These are phyloP conservation scores for Coprinellus micaceus DNA, from an alignment of 768 basidiomycete genomes.

Conservation along the genomic window DNA sequence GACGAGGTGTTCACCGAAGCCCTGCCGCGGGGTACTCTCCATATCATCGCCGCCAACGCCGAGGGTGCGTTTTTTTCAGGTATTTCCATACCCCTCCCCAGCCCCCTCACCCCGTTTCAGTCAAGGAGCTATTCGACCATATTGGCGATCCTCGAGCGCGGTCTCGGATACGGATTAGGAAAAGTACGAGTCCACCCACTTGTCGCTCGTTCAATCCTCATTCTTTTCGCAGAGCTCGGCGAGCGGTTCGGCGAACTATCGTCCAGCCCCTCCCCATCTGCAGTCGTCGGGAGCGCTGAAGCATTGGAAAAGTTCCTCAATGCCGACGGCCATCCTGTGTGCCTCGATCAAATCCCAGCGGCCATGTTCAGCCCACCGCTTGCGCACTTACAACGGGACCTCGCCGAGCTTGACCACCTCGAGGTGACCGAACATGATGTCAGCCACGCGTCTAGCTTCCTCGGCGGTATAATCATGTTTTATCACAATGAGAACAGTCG, in stretches of 20 bases:
- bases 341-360: background rate
- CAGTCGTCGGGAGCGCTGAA: background rate
- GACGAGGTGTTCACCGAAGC: no score
- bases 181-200: no score
- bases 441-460: background rate
- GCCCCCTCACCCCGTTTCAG: no score
- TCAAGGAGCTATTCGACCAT: no score
- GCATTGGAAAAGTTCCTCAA: background rate
- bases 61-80: no score
- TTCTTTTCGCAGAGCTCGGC: background rate
- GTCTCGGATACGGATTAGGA: no score
- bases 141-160: no score
- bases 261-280: background rate
- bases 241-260: background rate
- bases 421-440: conserved; percentile 9
- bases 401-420: conserved; percentile 16
- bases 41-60: no score
- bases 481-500: background rate
- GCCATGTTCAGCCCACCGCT: background rate
- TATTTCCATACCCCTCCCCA: no score
- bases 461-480: background rate
- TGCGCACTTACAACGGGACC: conserved; percentile 7
- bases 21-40: no score
- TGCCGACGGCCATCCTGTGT: background rate
- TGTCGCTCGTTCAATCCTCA: no score